Evolutionary conservation across 257 asterid genomes (phyloP), one percentile per base, ranked within the genome.

Genomic region (Rehmannia glutinosa): DNA sequence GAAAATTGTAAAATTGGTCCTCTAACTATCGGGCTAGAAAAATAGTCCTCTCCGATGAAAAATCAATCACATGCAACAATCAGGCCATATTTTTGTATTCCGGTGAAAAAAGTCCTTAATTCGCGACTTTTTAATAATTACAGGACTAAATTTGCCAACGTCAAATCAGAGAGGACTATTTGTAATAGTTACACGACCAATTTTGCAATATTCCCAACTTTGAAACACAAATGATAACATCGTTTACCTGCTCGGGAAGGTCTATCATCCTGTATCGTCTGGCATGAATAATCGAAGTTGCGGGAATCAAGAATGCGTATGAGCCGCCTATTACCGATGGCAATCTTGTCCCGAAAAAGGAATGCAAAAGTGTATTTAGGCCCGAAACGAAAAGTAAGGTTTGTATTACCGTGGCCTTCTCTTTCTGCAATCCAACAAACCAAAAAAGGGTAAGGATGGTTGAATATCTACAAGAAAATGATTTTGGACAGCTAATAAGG

Each of bases 321-420:
- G 97, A 91, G 23, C 89, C 86, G 1, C 90, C 95, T 32, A 86
- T 71, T 1, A 88, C 84, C 1, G 88, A 73, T 1, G 96, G 88
- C 24, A 91, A 77, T 76, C 95, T 75, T 1, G 95, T 82, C 20
- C 96, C 97, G 23, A 91, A 86, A 33, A 88, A 73, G 32, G 97
- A 88, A 32, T 91, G 95, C 65, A 88, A 28, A 52, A 91, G 53
- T 19, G 97, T 91, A 61, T 88, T 91, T 39, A 88, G 51, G 4
- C 95, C 97, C 10, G 91, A 81, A 47, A 81, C 73, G 42, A 91
- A 84, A 13, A 91, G 83, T 50, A 84, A 68, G 56, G 81, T 78
- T 59, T 90, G 96, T 66, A 84, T 71, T 66, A 90, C 89, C 80
- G 66, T 77, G 19, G 88, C 92, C 82, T 88, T 87, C 23, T 91